Conservation (phyloP, 352 stramenopile genomes). For the Lagenidium giganteum region DNA sequence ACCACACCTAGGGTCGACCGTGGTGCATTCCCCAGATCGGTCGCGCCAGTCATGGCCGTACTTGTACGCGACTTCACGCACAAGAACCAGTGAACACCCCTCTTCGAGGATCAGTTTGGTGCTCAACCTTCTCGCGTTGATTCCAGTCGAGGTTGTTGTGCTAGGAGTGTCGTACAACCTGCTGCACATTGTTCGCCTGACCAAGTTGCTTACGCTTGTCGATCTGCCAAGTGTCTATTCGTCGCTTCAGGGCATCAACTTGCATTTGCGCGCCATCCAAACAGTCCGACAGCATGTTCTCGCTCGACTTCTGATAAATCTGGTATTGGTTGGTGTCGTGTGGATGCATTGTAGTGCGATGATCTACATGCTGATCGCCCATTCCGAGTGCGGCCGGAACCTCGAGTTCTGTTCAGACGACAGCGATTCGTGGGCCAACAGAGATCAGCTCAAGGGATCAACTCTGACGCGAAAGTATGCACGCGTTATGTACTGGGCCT, state of each 20-base stretch:
- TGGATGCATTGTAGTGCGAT: slow-evolving; percentile 18
- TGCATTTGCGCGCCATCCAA: neutral
- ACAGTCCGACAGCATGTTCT: slow-evolving; percentile 5
- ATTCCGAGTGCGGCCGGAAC: slow-evolving; percentile 9
- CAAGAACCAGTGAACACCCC: no score
- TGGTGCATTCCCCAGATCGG: no score
- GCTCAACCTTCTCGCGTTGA: slow-evolving; percentile 5
- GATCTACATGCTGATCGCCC: slow-evolving; percentile 18
- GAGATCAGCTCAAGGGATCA: no score
- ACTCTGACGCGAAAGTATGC: slow-evolving; percentile 19
- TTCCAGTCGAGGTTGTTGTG: slow-evolving; percentile 16
- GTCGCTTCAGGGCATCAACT: slow-evolving; percentile 3
- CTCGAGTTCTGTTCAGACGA: neutral
- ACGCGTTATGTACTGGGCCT: slow-evolving; percentile 21
- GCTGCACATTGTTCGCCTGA: slow-evolving; percentile 12
- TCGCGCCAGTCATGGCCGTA: no score
- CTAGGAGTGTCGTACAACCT: slow-evolving; percentile 11
- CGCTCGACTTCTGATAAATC: neutral
- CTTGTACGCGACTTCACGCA: no score
- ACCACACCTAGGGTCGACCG: no score
- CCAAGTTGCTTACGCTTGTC: slow-evolving; percentile 10
- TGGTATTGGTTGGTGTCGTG: slow-evolving; percentile 11
- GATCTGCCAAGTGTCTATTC: neutral
- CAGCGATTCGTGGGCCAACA: no score
- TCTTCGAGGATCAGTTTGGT: no score